Evolutionary conservation across 2,329 filamentous ascomycete species (phyloP), one percentile per base, ranked within the genome.

Genomic region (Chrysosphaeria jannelii): DNA sequence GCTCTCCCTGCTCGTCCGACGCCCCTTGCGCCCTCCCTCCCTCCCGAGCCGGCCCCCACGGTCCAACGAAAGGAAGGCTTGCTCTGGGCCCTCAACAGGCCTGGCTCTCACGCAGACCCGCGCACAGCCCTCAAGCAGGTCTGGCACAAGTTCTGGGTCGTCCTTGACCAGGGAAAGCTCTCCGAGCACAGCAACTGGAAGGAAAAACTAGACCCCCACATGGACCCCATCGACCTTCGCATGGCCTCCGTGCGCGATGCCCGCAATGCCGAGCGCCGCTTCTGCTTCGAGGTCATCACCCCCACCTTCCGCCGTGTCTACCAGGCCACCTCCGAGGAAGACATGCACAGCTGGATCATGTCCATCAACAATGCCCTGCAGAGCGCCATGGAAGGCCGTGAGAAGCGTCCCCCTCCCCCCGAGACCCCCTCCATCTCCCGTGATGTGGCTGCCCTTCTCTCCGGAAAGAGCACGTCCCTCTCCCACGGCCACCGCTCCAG

Each of bases 111-210:
- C 41, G 79, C 85, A 14, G 88, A 97, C 41, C 85, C 85, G 7
- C 76, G 85, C 10, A 28, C 33, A 34, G 79, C 76, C 10, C 52
- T 97, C 34, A 91, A 93, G 41, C 78, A 89, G 44, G 79, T 76
- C 23, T 97, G 85, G 85, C 85, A 97, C 44, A 97, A 97, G 74
- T 97, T 93, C 45, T 97, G 85, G 85, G 88, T 97, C 31, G 85
- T 97, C 3, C 54, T 97, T 21, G 88, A 93, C 40, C 79, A 90
- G 43, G 85, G 85, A 13, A 90, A 85, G 40, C 55, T 97, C 10
- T 91, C 81, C 2, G 85, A 97, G 39, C 97, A 97, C 45, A 90
- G 79, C 40, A 93, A 97, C 42, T 97, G 85, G 85, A 97, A 97
- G 45, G 76, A 97, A 41, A 81, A 65, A 41, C 58, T 97, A 13